Evolutionary conservation across 1,284 basidiomycete species (phyloP), one percentile per base, ranked within the genome.

Genomic region (Cutaneotrichosporon sp.): DNA sequence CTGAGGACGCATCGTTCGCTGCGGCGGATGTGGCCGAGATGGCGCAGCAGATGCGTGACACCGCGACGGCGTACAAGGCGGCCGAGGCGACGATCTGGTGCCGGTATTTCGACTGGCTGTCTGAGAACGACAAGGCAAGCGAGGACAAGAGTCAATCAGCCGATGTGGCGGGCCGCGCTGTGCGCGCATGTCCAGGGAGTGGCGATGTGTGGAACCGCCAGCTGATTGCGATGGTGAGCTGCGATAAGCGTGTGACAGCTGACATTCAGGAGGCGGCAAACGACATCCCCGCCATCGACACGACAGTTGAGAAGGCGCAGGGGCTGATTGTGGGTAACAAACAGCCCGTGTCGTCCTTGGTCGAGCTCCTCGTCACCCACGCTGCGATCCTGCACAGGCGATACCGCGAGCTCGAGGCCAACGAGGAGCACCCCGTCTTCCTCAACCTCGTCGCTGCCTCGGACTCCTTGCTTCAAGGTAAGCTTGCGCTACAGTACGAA

Each of bases 141-240:
- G 54, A 53, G 10, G 75, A 80, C 31, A 84, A 90, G 1, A 89
- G 91, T 50, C 85, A 89, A 62, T 79, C 89, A n/a, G 78, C 89
- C 9, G 54, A 47, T n/a, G n/a, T 60, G 0, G 29, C 55, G 2
- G 22, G 36, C 4, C 65, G 71, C 6, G 73, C 72, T 2, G 64
- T 67, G 5, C 60, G 74, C 46, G 78, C 75, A 11, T 79, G 77
- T 54, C 75, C 78, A 2, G 60, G 64, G 1, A 69, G 64, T 36
- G 74, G 73, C 2, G 62, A 69, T 8, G 45, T 77, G 1, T 80
- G 79, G 79, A 49, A 56, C 3, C 64, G 62, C 47, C 75, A 75
- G 56, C 67, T 67, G 7, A 45, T 38, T 5, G 72, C 68, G 67
- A 57, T 62, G 31, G 63, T 65, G 42, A 5, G 27, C 16, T 46